Conservation (phyloP, 352 stramenopile genomes). For the Globisporangium lucens region DNA sequence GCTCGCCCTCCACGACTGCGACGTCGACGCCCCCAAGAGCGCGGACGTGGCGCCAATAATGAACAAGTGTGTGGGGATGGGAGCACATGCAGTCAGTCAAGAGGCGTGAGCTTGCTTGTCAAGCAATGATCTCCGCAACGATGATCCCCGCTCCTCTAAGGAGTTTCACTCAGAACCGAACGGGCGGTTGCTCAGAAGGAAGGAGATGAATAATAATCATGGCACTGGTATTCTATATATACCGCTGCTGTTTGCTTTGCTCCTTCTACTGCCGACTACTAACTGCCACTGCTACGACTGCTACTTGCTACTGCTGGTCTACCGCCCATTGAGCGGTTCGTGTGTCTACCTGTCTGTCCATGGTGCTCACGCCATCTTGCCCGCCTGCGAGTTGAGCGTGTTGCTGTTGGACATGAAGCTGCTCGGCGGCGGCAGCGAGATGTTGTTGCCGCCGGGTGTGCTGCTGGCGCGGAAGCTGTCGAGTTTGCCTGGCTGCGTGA, state of each 20-base stretch:
- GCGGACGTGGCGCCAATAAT: too few relatives aligned
- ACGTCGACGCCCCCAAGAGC: too few relatives aligned
- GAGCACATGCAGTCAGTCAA: too few relatives aligned
- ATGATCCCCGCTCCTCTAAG: too few relatives aligned
- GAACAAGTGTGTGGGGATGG: too few relatives aligned
- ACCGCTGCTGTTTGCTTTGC: neutral
- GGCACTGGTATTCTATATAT: neutral
- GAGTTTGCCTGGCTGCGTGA: constrained; percentile 65
- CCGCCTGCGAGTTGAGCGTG: constrained; percentile 31
- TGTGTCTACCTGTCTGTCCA: constrained; percentile 23
- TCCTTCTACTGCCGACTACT: neutral
- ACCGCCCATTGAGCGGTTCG: neutral
- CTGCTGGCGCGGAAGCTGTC: constrained; percentile 55
- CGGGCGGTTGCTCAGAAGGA: too few relatives aligned
- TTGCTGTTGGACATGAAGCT: constrained; percentile 46
- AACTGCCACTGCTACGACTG: constrained; percentile 1
- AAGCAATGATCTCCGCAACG: too few relatives aligned
- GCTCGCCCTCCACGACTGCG: too few relatives aligned
- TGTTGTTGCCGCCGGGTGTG: constrained; percentile 23
- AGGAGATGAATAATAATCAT: neutral
- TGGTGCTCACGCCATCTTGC: constrained; percentile 56
- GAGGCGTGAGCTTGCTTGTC: too few relatives aligned
- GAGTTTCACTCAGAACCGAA: too few relatives aligned
- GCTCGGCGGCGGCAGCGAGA: constrained; percentile 34
- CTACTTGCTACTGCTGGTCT: neutral